Conservation (phyloP, 306 rosid genomes). For the Amphicarpaea edgeworthii region DNA sequence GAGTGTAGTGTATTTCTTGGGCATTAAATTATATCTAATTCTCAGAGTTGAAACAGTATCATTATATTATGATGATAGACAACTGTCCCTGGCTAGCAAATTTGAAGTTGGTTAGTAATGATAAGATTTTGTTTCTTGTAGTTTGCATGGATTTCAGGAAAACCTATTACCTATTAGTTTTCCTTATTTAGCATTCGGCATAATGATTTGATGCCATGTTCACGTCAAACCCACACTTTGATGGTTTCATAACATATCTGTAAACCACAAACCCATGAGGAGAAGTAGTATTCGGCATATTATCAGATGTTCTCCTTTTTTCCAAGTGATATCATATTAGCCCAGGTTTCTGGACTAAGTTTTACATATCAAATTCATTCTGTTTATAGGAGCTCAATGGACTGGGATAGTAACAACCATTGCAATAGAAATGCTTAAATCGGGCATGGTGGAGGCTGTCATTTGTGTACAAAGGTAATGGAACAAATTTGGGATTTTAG, state of each 20-base stretch:
- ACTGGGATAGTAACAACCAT: slow-evolving; percentile 96
- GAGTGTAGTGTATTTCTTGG: not conserved
- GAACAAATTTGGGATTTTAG: slow-evolving; percentile 14
- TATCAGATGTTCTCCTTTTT: slow-evolving; percentile 7
- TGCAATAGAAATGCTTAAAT: slow-evolving; percentile 94
- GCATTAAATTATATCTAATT: not conserved
- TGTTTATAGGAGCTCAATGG: slow-evolving; percentile 91
- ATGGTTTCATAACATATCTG: too few relatives aligned
- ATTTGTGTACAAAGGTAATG: slow-evolving; percentile 91
- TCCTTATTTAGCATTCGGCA: not conserved
- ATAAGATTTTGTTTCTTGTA: not conserved
- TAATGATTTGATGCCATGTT: too few relatives aligned
- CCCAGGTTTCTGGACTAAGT: slow-evolving; percentile 23
- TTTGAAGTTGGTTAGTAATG: not conserved
- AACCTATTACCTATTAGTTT: too few relatives aligned
- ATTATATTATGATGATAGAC: too few relatives aligned
- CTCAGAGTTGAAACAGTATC: not conserved
- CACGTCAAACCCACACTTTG: too few relatives aligned
- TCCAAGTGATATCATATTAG: not conserved
- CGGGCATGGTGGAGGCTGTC: slow-evolving; percentile 99
- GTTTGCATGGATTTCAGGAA: not conserved
- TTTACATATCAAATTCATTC: slow-evolving; percentile 24
- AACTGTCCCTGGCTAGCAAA: not conserved
- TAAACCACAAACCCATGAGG: too few relatives aligned
- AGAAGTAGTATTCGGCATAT: not conserved